Evolutionary conservation across 306 rosid genomes (phyloP).

Genomic region (Inga oerstediana): DNA sequence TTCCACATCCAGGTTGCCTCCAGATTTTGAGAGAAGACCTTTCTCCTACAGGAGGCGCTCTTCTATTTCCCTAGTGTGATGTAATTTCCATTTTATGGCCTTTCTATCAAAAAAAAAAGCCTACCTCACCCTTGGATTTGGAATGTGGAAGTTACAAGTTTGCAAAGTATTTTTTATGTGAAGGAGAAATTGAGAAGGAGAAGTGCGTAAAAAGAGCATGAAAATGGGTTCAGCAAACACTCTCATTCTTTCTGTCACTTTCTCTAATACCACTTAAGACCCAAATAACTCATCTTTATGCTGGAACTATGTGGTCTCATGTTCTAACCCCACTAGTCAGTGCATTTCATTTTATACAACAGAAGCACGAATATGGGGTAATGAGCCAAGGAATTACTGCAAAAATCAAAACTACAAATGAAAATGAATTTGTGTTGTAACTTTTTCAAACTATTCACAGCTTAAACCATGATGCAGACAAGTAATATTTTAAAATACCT

Average conservation of each 20-base stretch:
- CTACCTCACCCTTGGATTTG: background rate
- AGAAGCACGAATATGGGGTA: background rate
- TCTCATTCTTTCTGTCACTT: background rate
- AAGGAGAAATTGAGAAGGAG: background rate
- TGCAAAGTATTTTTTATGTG: background rate
- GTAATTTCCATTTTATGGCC: too few relatives aligned
- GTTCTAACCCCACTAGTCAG: constrained; percentile 8
- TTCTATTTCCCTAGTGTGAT: too few relatives aligned
- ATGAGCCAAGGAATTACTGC: background rate
- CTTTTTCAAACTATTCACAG: background rate
- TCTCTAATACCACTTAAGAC: background rate
- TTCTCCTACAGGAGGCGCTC: too few relatives aligned
- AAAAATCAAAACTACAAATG: background rate
- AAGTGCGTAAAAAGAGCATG: background rate
- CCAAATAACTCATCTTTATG: background rate
- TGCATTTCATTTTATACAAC: background rate
- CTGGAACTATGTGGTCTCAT: background rate
- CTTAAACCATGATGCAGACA: background rate
- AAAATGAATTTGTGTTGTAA: constrained; percentile 4
- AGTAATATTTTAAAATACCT: background rate
- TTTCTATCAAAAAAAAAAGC: too few relatives aligned
- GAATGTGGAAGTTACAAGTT: background rate
- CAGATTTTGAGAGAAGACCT: too few relatives aligned
- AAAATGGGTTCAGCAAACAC: background rate
- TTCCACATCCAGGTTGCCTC: too few relatives aligned